Base-by-base conservation (phyloP, 2,329 filamentous ascomycete genomes). In the Allantophomopsis lycopodina region DNA sequence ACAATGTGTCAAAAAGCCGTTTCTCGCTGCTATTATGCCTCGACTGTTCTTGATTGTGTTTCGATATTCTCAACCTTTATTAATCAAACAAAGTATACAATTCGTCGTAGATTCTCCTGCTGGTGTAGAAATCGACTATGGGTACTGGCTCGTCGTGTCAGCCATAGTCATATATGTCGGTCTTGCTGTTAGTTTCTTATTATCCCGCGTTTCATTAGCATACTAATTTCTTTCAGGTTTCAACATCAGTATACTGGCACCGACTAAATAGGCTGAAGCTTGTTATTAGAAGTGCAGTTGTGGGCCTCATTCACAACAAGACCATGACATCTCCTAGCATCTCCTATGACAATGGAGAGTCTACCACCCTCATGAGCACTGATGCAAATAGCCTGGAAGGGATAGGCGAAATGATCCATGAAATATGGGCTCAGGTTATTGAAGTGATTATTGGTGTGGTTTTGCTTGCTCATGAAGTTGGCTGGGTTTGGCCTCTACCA, bases 401-500 rank as follows among this genome's bases (percentile, higher is more conserved):
- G 0, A 48, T 55, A 2, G 52, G 48, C 0, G 49, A 55, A 28
- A 60, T 64, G 58, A 44, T 62, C n/a, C 62, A 66, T 37, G 63
- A 66, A 34, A 56, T 53, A 1, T 65, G 63, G 61, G 63, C 58
- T 0, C 55, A 62, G 13, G 31, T 57, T 1, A 14, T 66, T 1
- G 64, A 67, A 41, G 56, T 66, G 0, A 32, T 57, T 0, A 48
- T 68, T 32, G 65, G 63, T 2, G 52, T 63, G 3, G 37, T 41
- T 7, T 50, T 68, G 39, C 44, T 69, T 2, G 53, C 56, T 7
- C 43, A 42, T 11, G 44, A 65, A 43, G 57, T 68, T 4, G 60
- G 62, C 10, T 65, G 62, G 61, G 41, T 67, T 4, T 65, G 55
- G 46, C 58, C 57, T 1, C 43, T 66, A 10, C 63, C 63, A 57